phyloP scores from a whole-genome alignment of 306 rosid genomes.

The Glycine tomentella region DNA sequence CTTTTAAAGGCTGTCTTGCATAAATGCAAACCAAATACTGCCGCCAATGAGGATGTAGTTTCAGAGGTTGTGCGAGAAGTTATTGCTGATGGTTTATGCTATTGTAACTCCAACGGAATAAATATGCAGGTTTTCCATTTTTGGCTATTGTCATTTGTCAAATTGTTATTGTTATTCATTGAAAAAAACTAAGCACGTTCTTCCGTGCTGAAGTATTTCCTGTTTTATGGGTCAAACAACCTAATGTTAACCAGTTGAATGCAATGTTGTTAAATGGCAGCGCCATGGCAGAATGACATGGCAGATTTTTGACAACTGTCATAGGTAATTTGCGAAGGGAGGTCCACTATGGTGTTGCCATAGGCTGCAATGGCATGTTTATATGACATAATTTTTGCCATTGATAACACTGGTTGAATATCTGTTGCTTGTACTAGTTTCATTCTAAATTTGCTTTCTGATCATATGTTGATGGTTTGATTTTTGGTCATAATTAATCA shows the following conservation, averaged over 20 bases:
- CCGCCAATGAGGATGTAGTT: conserved; percentile 64
- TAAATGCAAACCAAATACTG: conserved; percentile 62
- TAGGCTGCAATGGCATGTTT: too few species aligned
- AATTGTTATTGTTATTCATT: conserved; percentile 6
- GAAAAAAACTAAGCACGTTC: neutral
- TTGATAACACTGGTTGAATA: neutral
- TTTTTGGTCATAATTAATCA: conserved; percentile 30
- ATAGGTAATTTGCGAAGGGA: too few species aligned
- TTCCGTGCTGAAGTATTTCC: conserved; percentile 2
- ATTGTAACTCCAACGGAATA: conserved; percentile 80
- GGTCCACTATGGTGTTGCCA: too few species aligned
- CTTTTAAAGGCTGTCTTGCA: conserved; percentile 85
- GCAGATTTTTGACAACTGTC: too few species aligned
- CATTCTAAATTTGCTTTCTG: neutral
- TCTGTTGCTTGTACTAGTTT: conserved; percentile 14
- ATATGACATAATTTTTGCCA: too few species aligned
- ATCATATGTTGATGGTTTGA: conserved; percentile 6
- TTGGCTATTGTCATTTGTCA: neutral
- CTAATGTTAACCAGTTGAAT: neutral
- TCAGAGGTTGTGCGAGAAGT: conserved; percentile 71
- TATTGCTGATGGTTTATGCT: conserved; percentile 80
- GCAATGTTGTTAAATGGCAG: too few species aligned
- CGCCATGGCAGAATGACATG: too few species aligned
- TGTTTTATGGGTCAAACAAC: neutral
- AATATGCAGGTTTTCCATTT: conserved; percentile 77